Evolutionary conservation across 345 rosid genomes (phyloP), one percentile per base, ranked within the genome.

Genomic region (Camelina sativa): DNA sequence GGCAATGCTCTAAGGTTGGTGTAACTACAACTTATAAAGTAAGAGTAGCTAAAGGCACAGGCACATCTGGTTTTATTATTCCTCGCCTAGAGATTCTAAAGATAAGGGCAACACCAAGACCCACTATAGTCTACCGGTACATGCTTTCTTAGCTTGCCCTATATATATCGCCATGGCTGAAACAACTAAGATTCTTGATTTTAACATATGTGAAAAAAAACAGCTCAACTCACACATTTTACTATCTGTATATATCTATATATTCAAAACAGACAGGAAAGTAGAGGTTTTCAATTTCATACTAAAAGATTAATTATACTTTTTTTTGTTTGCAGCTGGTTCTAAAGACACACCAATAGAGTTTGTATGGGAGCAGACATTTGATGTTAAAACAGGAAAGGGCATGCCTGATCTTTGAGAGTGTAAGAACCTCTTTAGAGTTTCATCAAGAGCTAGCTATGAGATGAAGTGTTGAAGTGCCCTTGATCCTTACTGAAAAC

Each of bases 11-110:
- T n/a, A 96, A 96, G 81, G 87, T 96, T 53, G 98, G 98, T 64
- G 59, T 64, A 19, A 69, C 79, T 96, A 91, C 71, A 69, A 90
- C 97, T 15, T 23, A 23, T 23, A 96, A 96, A 82, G 98, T 23
- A 23, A 25, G 98, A 89, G 89, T 91, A 38, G 83, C 98, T 5
- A 88, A 95, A 86, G 98, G 98, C 52, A 71, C 57, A 70, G 92
- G 91, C 65, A 81, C 99, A 71, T 92, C 98, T 57, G 91, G 90
- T 51, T 84, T 96, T 32, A 89, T 92, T 68, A 87, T 95, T 78
- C 96, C 98, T 74, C 96, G 94, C 17, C 99, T 97, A 43, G 97
- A 95, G 84, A 92, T 92, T 67, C 80, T 92, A 53, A 90, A 87
- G 89, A 87, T 90, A 43, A 82, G 99, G 77, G 77, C 86, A 35